Evolutionary conservation across 2,329 filamentous ascomycete species (phyloP).

Genomic region (Stemphylium vesicarium): DNA sequence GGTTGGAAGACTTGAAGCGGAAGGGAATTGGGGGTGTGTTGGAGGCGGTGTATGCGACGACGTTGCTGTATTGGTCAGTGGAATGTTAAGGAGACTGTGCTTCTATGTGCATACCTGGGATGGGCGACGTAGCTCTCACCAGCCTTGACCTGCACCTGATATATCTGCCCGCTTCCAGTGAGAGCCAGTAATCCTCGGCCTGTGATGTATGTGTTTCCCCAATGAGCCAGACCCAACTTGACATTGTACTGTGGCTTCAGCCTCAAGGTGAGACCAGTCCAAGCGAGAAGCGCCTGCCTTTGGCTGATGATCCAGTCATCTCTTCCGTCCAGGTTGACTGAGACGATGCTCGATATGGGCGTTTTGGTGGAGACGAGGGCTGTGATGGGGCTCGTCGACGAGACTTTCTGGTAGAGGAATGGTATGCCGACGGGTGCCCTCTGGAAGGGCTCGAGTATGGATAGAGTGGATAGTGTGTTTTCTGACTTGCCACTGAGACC

Average conservation of each 20-base stretch:
- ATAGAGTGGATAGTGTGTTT: constrained; percentile 89
- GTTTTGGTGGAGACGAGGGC: constrained; percentile 89
- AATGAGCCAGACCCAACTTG: constrained; percentile 79
- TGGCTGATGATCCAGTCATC: constrained; percentile 95
- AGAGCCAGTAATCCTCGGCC: constrained; percentile 87
- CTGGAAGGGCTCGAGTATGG: constrained; percentile 81
- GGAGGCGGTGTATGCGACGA: constrained; percentile 86
- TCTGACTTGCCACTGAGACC: constrained; percentile 88
- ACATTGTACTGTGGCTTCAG: constrained; percentile 78
- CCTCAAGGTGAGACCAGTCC: constrained; percentile 87
- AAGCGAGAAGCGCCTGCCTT: constrained; percentile 86
- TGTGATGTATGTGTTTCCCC: constrained; percentile 88
- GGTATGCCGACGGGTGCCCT: constrained; percentile 84
- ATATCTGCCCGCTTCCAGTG: constrained; percentile 85
- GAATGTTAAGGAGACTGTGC: too few relatives aligned
- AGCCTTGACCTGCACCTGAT: constrained; percentile 78
- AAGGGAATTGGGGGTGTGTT: constrained; percentile 79
- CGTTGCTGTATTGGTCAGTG: constrained; percentile 62
- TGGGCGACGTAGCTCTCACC: constrained; percentile 92
- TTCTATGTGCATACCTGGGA: constrained; percentile 61
- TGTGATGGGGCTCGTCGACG: constrained; percentile 85
- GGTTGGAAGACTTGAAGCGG: constrained; percentile 77
- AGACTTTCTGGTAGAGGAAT: constrained; percentile 89
- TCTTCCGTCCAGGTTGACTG: constrained; percentile 89
- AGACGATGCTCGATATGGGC: constrained; percentile 81